A percentile compares a stretch with the other conserved stretches of the same genome.
Conservation (phyloP, 495 filamentous ascomycete genomes). For the Neurospora sp. region DNA sequence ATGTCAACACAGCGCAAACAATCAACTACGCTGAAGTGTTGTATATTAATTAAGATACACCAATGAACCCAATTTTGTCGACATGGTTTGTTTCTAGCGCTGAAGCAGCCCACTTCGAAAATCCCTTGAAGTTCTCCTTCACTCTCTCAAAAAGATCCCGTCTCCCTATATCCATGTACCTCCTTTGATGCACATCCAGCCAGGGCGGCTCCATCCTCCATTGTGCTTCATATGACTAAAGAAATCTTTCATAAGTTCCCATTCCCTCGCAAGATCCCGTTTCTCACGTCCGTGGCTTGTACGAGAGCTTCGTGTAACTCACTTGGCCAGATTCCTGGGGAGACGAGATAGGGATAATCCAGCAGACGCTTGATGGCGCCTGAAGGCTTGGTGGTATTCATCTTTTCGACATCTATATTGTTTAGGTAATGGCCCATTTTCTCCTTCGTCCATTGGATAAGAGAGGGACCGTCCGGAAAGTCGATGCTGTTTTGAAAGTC, state of each 20-base stretch:
- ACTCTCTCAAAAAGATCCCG: not conserved
- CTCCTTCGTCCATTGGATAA: not conserved
- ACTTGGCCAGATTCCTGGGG: not conserved
- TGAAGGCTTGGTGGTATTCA: not conserved
- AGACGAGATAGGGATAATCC: not conserved
- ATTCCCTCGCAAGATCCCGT: too few species aligned
- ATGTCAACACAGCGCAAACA: not conserved
- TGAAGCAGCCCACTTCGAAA: not conserved
- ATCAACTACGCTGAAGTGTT: not conserved
- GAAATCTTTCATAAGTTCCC: too few species aligned
- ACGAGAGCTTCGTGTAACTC: not conserved
- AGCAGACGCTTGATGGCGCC: not conserved
- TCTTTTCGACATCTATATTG: not conserved
- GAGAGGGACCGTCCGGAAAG: not conserved
- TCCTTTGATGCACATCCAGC: too few species aligned
- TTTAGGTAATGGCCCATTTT: not conserved
- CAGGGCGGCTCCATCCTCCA: too few species aligned
- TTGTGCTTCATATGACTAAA: too few species aligned
- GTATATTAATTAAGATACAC: not conserved
- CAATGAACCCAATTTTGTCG: not conserved
- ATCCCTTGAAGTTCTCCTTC: not conserved
- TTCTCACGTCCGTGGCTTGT: not conserved
- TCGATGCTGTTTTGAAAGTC: not conserved
- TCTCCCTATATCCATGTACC: not conserved
- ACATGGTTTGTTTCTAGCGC: not conserved